A percentile compares a stretch with the other conserved stretches of the same genome.
Conservation (phyloP, 495 filamentous ascomycete genomes). For the Xylaria telfairii region DNA sequence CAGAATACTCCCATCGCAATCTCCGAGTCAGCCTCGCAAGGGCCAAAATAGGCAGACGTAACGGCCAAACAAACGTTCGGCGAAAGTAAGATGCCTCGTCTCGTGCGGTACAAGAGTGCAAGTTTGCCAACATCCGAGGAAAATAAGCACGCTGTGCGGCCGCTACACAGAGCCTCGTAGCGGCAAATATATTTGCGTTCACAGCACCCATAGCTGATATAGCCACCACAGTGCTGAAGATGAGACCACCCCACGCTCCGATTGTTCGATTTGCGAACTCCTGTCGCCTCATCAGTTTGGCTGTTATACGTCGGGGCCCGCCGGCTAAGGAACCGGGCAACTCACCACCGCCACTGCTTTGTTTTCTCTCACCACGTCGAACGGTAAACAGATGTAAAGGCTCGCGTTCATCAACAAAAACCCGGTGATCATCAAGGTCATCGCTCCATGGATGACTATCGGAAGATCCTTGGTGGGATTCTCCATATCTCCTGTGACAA, state of each 20-base stretch:
- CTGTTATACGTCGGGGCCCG: constrained; percentile 5
- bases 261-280: constrained; percentile 29
- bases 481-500: constrained; percentile 43
- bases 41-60: constrained; percentile 20
- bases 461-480: constrained; percentile 37
- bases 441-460: constrained; percentile 37
- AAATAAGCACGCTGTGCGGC: constrained; percentile 35
- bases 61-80: constrained; percentile 14
- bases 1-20: constrained; percentile 29
- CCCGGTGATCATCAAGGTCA: constrained; percentile 40
- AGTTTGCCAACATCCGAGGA: constrained; percentile 30
- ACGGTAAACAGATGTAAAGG: constrained; percentile 34
- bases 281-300: constrained; percentile 25
- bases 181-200: constrained; percentile 40
- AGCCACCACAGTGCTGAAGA: constrained; percentile 30
- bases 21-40: constrained; percentile 28
- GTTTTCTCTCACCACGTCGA: constrained; percentile 33
- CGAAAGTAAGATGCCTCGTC: constrained; percentile 31
- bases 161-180: constrained; percentile 32
- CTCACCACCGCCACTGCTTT: constrained; percentile 37
- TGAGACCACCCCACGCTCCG: constrained; percentile 27
- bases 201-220: constrained; percentile 33
- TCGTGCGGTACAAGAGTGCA: constrained; percentile 29
- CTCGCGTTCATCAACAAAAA: constrained; percentile 40
- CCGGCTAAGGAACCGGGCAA: constrained; percentile 24